Evolutionary conservation across 2,329 filamentous ascomycete species (phyloP).

Genomic region (Neonectria ditissima): DNA sequence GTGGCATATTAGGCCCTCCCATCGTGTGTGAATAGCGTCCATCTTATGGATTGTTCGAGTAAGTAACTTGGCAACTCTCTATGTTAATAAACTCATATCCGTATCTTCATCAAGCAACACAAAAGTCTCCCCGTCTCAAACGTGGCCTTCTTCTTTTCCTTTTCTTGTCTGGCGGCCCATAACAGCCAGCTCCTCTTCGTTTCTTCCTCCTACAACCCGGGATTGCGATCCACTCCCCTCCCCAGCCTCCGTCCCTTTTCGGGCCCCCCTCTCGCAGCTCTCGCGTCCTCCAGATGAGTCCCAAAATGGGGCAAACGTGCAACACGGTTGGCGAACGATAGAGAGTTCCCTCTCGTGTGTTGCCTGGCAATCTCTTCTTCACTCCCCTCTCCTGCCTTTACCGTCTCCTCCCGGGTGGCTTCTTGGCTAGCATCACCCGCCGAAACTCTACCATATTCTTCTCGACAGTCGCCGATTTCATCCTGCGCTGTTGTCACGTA

Average conservation of each 20-base stretch:
- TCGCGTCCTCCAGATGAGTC: not conserved
- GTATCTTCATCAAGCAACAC: not conserved
- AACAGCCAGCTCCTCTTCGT: not conserved
- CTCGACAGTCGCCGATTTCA: not conserved
- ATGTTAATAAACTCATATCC: not conserved
- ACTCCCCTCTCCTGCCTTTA: not conserved
- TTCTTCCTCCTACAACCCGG: not conserved
- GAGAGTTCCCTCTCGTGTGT: slow-evolving; percentile 7
- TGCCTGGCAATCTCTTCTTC: not conserved
- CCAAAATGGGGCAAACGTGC: slow-evolving; percentile 14
- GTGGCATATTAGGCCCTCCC: no score
- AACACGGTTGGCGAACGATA: slow-evolving; percentile 38
- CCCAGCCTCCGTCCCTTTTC: not conserved
- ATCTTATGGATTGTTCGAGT: not conserved
- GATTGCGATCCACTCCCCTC: not conserved
- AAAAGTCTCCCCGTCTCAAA: not conserved
- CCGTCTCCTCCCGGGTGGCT: slow-evolving; percentile 6
- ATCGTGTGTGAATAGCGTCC: not conserved
- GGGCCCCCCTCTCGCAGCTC: slow-evolving; percentile 1
- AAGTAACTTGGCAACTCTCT: not conserved
- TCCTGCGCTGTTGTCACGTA: slow-evolving; percentile 4
- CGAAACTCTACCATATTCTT: slow-evolving; percentile 17
- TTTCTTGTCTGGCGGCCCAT: not conserved
- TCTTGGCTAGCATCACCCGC: slow-evolving; percentile 7
- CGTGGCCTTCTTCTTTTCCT: not conserved